A percentile compares a stretch with the other conserved stretches of the same genome.
These are phyloP conservation scores for Paraphaeosphaeria minitans DNA, from an alignment of 2,329 filamentous ascomycete genomes.

Conservation along the genomic window DNA sequence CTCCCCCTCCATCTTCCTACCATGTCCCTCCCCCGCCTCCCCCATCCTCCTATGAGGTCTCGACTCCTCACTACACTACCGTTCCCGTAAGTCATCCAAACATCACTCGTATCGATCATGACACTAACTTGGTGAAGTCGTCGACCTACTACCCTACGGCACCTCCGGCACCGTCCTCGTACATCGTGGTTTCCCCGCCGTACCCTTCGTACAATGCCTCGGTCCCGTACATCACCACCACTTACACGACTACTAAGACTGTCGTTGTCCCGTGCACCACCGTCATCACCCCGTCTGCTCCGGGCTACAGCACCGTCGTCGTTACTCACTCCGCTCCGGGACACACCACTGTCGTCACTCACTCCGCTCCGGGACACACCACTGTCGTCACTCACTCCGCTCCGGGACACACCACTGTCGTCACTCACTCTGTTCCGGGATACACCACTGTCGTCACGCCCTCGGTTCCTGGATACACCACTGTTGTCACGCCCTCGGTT, in stretches of 20 bases:
- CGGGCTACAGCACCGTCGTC: not conserved
- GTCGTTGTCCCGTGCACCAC: conserved; percentile 1
- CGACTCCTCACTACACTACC: conserved; percentile 3
- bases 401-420: not conserved
- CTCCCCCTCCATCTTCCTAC: conserved; percentile 6
- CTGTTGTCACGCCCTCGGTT: conserved; percentile 10
- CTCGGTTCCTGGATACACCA: not conserved
- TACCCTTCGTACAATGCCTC: conserved; percentile 7
- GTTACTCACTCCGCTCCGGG: not conserved
- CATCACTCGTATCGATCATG: not conserved
- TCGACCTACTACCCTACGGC: conserved; percentile 9
- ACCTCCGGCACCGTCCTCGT: conserved; percentile 9
- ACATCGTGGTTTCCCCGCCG: conserved; percentile 8
- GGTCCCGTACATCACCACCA: conserved; percentile 15
- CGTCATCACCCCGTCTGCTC: not conserved
- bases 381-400: not conserved
- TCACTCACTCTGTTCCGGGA: not conserved
- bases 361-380: not conserved
- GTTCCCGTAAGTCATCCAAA: not conserved
- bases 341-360: not conserved
- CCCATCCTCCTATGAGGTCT: not conserved
- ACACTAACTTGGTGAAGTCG: not conserved
- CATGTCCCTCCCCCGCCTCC: not conserved
- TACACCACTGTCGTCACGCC: not conserved
- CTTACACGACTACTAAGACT: conserved; percentile 13